Percentiles rank a stretch among this genome's conserved stretches.
phyloP scores from a whole-genome alignment of 768 basidiomycete genomes.

The Lactarius sp. region DNA sequence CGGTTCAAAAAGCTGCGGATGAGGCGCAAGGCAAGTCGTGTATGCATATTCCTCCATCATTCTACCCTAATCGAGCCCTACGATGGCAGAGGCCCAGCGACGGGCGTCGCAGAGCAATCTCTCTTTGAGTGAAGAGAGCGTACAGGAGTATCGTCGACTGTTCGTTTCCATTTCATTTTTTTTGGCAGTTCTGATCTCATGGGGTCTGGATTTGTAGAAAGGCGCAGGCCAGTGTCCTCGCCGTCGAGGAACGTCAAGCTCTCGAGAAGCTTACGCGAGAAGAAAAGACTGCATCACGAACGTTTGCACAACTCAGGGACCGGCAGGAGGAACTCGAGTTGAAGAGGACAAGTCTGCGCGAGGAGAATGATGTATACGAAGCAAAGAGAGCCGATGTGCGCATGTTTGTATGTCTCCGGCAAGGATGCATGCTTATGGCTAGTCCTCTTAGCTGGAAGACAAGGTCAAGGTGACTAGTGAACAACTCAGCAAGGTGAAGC shows the following conservation, averaged over 20 bases:
- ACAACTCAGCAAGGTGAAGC: slow-evolving; percentile 61
- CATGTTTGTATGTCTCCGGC: not conserved
- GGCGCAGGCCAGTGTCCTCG: slow-evolving; percentile 68
- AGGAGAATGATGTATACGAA: slow-evolving; percentile 47
- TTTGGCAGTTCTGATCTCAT: slow-evolving; percentile 14
- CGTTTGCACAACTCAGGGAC: slow-evolving; percentile 60
- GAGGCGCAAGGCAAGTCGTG: slow-evolving; percentile 64
- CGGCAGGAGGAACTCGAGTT: slow-evolving; percentile 61
- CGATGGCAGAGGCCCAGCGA: slow-evolving; percentile 60
- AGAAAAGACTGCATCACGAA: slow-evolving; percentile 66
- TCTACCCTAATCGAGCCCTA: slow-evolving; percentile 15
- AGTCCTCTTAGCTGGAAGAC: slow-evolving; percentile 46
- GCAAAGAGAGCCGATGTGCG: slow-evolving; percentile 57
- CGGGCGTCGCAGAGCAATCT: slow-evolving; percentile 68
- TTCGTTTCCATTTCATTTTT: slow-evolving; percentile 30
- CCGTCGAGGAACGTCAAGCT: slow-evolving; percentile 82
- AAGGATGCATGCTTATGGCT: slow-evolving; percentile 1
- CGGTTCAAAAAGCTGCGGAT: slow-evolving; percentile 64
- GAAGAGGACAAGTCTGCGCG: slow-evolving; percentile 49
- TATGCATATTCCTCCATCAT: not conserved
- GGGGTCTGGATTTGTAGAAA: slow-evolving; percentile 47
- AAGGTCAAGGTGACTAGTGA: slow-evolving; percentile 51
- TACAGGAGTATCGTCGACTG: slow-evolving; percentile 85
- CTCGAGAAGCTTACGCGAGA: slow-evolving; percentile 79
- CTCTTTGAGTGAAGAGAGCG: slow-evolving; percentile 73